Evolutionary conservation across 805 yeast genomes (phyloP).

Genomic region (Grigorovia transvaalensis): DNA sequence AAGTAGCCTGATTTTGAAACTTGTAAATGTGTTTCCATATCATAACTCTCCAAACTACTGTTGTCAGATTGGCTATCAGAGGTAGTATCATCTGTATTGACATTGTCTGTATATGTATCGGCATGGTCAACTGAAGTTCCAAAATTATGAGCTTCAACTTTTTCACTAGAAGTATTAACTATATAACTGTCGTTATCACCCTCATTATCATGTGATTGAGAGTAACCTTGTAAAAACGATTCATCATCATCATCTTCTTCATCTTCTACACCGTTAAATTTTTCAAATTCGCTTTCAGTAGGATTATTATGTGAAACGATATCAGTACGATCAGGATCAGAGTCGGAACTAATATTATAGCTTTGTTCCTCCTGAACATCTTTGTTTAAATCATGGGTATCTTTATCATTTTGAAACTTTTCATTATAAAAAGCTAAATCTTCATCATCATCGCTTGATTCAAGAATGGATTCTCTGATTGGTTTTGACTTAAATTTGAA

Average conservation of each 20-base stretch:
- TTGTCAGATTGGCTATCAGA: constrained; percentile 8
- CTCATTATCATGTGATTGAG: constrained; percentile 3
- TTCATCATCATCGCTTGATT: constrained; percentile 11
- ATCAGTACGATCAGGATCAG: neutral
- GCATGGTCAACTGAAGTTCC: neutral
- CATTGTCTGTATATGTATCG: neutral
- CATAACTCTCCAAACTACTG: too few relatives aligned
- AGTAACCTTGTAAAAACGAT: neutral
- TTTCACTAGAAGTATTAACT: neutral
- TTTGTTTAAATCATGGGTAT: too few relatives aligned
- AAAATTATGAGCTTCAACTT: neutral
- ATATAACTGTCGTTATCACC: constrained; percentile 8
- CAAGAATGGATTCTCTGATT: constrained; percentile 11
- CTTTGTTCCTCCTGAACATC: neutral
- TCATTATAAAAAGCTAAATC: neutral
- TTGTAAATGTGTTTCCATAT: constrained; percentile 1
- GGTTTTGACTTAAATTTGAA: constrained; percentile 7
- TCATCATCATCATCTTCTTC: neutral
- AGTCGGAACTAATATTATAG: neutral
- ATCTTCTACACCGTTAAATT: too few relatives aligned
- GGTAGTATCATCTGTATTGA: neutral
- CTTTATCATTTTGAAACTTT: too few relatives aligned
- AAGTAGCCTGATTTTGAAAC: constrained; percentile 22
- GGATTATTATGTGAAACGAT: neutral
- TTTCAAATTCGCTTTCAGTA: neutral